Conservation (phyloP, 176 grass and related monocot genomes). For the Oryza meyeriana region DNA sequence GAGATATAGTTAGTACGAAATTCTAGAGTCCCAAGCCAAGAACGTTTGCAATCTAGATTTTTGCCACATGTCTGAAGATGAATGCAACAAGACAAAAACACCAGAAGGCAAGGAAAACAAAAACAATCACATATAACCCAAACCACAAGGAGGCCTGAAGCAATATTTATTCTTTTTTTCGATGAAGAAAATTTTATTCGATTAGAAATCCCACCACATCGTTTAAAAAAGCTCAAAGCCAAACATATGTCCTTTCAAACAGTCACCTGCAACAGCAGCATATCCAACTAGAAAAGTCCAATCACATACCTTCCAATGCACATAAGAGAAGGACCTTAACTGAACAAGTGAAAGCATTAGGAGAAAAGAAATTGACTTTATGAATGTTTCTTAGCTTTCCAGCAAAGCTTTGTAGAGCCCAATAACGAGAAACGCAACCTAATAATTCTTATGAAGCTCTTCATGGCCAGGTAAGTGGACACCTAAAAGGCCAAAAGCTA, state of each 20-base stretch:
- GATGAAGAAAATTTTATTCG: neutral
- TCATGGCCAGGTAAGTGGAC: slow-evolving; percentile 2
- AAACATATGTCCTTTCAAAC: slow-evolving; percentile 22
- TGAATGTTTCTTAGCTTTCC: slow-evolving; percentile 43
- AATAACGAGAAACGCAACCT: slow-evolving; percentile 15
- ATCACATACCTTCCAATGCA: neutral
- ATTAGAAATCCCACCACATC: neutral
- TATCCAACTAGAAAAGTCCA: slow-evolving; percentile 20
- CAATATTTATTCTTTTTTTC: neutral
- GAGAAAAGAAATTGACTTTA: slow-evolving; percentile 16
- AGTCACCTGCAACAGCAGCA: slow-evolving; percentile 21
- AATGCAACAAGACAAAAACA: slow-evolving; percentile 13
- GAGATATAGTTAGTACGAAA: slow-evolving; percentile 10
- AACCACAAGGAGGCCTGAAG: neutral
- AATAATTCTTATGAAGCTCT: slow-evolving; percentile 29
- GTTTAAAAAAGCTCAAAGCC: neutral
- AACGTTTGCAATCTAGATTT: slow-evolving; percentile 25
- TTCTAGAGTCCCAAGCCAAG: neutral
- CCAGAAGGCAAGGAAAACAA: slow-evolving; percentile 7
- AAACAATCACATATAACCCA: neutral
- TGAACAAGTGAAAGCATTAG: neutral
- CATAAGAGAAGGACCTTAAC: neutral
- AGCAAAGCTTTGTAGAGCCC: slow-evolving; percentile 47
- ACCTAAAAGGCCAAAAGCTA: slow-evolving; percentile 18
- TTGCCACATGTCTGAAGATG: slow-evolving; percentile 5